phyloP scores from a whole-genome alignment of 2,329 filamentous ascomycete genomes.

The Fusarium sp. region DNA sequence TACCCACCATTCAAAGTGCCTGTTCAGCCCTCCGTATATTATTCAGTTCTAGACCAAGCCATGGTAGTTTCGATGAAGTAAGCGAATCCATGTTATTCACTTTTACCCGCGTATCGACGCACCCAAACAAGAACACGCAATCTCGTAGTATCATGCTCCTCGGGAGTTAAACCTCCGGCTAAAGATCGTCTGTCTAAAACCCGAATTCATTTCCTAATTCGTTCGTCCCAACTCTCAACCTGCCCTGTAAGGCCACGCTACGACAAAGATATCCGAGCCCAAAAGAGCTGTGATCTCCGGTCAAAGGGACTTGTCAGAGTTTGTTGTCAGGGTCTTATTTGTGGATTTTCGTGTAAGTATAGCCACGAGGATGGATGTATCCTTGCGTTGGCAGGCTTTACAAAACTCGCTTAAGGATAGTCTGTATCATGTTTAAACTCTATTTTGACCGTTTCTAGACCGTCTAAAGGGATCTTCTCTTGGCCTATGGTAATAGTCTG shows the following conservation, averaged over 20 bases:
- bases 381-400: constrained; percentile 8
- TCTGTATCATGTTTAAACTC: constrained; percentile 27
- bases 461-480: background rate
- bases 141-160: background rate
- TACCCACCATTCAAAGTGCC: background rate
- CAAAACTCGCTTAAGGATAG: constrained; percentile 28
- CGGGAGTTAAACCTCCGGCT: background rate
- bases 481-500: background rate
- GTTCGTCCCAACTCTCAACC: background rate
- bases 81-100: background rate
- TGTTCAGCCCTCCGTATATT: background rate
- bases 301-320: background rate
- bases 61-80: background rate
- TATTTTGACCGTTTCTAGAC: constrained; percentile 14
- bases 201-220: background rate
- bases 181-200: background rate
- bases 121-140: background rate
- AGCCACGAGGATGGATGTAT: background rate
- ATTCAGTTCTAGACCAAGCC: background rate
- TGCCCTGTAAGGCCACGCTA: background rate
- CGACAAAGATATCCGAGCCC: background rate
- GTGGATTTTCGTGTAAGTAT: constrained; percentile 2
- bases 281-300: constrained; percentile 4
- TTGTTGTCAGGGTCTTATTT: constrained; percentile 2
- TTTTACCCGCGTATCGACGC: background rate